Conservation (phyloP, 1,284 basidiomycete genomes). For the Sanghuangporus sanghuang region DNA sequence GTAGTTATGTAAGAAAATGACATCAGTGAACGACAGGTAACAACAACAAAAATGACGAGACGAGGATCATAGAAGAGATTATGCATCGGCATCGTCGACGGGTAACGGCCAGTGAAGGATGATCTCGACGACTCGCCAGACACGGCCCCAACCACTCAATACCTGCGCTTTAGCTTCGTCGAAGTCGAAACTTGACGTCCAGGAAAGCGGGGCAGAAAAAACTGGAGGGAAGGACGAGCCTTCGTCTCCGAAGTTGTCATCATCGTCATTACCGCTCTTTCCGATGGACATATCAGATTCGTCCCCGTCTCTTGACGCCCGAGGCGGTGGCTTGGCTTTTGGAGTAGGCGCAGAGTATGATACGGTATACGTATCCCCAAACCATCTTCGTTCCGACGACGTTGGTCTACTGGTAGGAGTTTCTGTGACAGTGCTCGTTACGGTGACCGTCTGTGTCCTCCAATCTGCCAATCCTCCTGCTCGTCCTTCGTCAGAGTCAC, state of each 20-base stretch:
- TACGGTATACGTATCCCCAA: slow-evolving; percentile 12
- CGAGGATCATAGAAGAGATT: background rate
- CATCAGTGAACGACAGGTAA: background rate
- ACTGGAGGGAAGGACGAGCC: background rate
- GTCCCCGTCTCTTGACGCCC: too few species aligned
- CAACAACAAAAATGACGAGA: background rate
- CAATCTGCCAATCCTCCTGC: background rate
- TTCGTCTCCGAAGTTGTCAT: background rate
- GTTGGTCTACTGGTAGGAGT: slow-evolving; percentile 2
- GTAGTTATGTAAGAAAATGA: background rate
- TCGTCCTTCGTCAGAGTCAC: background rate
- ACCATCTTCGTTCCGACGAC: slow-evolving; percentile 11
- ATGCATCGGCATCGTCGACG: slow-evolving; percentile 1
- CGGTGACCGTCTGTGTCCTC: background rate
- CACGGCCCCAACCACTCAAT: slow-evolving; percentile 8
- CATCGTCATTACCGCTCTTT: background rate
- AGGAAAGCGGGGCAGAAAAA: slow-evolving; percentile 7
- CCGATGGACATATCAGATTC: background rate
- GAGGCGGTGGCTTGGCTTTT: background rate
- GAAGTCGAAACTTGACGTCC: slow-evolving; percentile 6
- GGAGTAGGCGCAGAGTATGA: slow-evolving; percentile 3
- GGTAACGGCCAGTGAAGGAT: slow-evolving; percentile 18
- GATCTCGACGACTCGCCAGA: slow-evolving; percentile 10
- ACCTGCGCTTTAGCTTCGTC: slow-evolving; percentile 8
- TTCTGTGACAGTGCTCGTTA: slow-evolving; percentile 7